Conservation (phyloP, 208 protist genomes). For the Lotmaria passim region DNA sequence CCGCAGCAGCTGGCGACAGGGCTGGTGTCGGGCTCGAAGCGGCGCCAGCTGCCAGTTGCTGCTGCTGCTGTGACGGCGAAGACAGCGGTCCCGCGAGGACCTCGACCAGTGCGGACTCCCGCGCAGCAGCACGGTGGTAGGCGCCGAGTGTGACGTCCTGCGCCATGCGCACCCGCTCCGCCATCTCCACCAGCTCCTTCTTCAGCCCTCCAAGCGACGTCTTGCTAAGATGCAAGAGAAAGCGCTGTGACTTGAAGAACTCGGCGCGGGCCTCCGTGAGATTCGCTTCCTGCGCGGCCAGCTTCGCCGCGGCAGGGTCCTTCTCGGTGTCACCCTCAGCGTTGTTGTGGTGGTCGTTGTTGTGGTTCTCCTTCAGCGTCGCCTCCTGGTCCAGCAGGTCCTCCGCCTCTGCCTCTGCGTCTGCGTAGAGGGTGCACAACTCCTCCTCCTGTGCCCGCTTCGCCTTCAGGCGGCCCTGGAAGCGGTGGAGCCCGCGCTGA, state of each 20-base stretch:
- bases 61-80: neutral
- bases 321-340: constrained; percentile 1
- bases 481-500: constrained; percentile 67
- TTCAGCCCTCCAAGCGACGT: constrained; percentile 64
- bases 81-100: neutral
- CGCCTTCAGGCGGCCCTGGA: constrained; percentile 32
- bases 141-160: constrained; percentile 37
- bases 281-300: constrained; percentile 47
- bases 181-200: constrained; percentile 47
- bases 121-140: constrained; percentile 30
- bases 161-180: constrained; percentile 58
- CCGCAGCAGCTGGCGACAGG: constrained; percentile 41
- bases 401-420: constrained; percentile 68
- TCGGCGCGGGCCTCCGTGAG: constrained; percentile 52
- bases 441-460: constrained; percentile 57
- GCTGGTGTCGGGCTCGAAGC: constrained; percentile 24
- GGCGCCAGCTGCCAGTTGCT: no score
- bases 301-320: constrained; percentile 17
- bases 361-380: constrained; percentile 17
- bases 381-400: constrained; percentile 65
- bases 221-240: constrained; percentile 73
- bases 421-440: constrained; percentile 57
- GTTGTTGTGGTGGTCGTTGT: constrained; percentile 16
- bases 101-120: constrained; percentile 35
- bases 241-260: constrained; percentile 78